Evolutionary conservation across 2,329 filamentous ascomycete species (phyloP), one percentile per base, ranked within the genome.

Genomic region (Dactylonectria macrodidyma): DNA sequence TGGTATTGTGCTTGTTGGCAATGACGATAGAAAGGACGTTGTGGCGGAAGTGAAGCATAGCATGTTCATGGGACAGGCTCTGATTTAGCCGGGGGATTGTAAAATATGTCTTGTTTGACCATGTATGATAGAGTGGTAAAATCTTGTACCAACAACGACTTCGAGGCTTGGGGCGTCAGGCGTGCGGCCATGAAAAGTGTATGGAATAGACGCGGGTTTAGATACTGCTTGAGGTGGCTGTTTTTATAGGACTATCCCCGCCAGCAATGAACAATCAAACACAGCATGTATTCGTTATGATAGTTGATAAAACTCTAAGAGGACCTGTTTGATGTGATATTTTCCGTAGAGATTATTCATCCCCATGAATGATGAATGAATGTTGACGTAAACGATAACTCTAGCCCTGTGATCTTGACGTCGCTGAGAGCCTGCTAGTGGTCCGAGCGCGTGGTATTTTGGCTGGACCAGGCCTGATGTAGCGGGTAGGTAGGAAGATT

Each of bases 31-130:
- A 60, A 93, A 92, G 78, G 95, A 98, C 81, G 89, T 98, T 34
- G 95, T 98, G 38, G 90, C 91, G 38, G 96, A 98, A 81, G 95
- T 99, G 24, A 92, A 94, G 81, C 92, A 96, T 78, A 96, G 91
- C 72, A 95, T 95, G 93, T 95, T 91, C 78, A 92, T 90, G 84
- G 93, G 93, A 57, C 91, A 94, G 79, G 92, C 93, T 47, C 83
- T 95, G 76, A 92, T 95, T 66, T 94, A 87, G 75, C 48, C 22
- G 10, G 34, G 48, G 11, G 24, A 65, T 22, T 57, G 61, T 48
- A n/a, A 26, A 38, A 33, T 41, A 48, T 14, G 52, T 60, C n/a
- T 46, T 14, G 24, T 58, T 63, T 61, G 22, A 48, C 46, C 38
- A 54, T 76, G 75, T 76, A 76, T 59, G 72, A 72, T 76, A 69